These are phyloP conservation scores for Plasmodium ovale DNA, from an alignment of 169 alveolate species.

Conservation along the genomic window DNA sequence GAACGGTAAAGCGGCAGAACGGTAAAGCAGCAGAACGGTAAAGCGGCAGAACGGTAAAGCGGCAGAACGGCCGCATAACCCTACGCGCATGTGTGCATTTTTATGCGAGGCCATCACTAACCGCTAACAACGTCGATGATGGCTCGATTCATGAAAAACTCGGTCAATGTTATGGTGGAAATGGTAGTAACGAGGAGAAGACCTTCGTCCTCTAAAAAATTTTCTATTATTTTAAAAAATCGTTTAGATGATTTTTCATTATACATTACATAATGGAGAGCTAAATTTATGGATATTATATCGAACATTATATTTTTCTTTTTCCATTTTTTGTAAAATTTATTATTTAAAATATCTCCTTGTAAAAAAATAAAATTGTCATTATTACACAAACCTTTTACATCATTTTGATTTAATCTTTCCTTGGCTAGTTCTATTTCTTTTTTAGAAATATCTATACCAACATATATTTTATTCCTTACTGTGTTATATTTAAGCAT, in stretches of 20 bases:
- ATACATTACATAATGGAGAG: constrained; percentile 93
- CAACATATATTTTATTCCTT: constrained; percentile 86
- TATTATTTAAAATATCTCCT: constrained; percentile 74
- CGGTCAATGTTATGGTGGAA: constrained; percentile 60
- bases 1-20: no score
- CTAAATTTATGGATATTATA: constrained; percentile 92
- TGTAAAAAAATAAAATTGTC: constrained; percentile 64
- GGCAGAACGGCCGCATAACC: no score
- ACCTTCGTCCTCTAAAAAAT: constrained; percentile 70
- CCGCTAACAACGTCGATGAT: constrained; percentile 24
- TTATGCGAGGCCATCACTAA: no score
- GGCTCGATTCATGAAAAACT: constrained; percentile 58
- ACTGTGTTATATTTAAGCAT: constrained; percentile 89
- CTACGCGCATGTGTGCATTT: no score
- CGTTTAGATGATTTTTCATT: constrained; percentile 90
- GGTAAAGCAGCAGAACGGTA: no score
- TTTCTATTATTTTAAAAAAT: constrained; percentile 85
- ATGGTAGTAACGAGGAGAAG: constrained; percentile 52
- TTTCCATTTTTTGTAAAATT: constrained; percentile 72
- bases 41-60: no score
- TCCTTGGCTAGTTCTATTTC: constrained; percentile 90
- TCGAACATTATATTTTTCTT: constrained; percentile 73
- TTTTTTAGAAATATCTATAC: constrained; percentile 90
- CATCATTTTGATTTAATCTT: constrained; percentile 81
- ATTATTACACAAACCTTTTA: constrained; percentile 65